Evolutionary conservation across 2,329 filamentous ascomycete species (phyloP), one percentile per base, ranked within the genome.

Genomic region (Aquanectria penicillioides): DNA sequence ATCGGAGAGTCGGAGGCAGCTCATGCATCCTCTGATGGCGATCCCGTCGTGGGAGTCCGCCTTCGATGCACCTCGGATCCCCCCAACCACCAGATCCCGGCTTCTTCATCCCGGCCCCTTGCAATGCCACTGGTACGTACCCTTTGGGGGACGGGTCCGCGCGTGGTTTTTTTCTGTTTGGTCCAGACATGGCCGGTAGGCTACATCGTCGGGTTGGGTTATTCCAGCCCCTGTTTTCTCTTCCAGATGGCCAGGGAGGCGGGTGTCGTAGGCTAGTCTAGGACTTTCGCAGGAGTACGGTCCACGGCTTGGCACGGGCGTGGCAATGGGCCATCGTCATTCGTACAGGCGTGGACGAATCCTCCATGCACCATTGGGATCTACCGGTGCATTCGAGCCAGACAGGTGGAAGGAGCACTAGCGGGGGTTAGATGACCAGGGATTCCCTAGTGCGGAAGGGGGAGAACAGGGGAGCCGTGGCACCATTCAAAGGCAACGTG

Each of bases 271-370:
- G 61, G 22, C 31, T 28, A 13, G 31, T 8, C 23, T 26, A 37
- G 31, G 33, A 49, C 46, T 37, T 33, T 13, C 37, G 20, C 31
- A 26, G 25, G 37, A 25, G 43, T 31, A 25, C 47, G 61, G 26
- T 37, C 26, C 64, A 59, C 48, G 57, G 33, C 57, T 62, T 65
- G 57, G 62, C 61, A 63, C 59, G 63, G 65, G 52, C 62, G 66
- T 69, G 65, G 67, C 67, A 68, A 61, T 58, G 58, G 59, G 38
- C 58, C 59, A 65, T 58, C 57, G 56, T 53, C 20, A 46, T 48
- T 55, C 54, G 25, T n/a, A n/a, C n/a, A n/a, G n/a, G n/a, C n/a
- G n/a, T n/a, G n/a, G n/a, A n/a, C n/a, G n/a, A n/a, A n/a, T n/a
- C n/a, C n/a, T n/a, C n/a, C n/a, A 29, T 40, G 41, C 46, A 44